Evolutionary conservation across 78 protist species (phyloP).

Genomic region (Cavenderia fasciculata): DNA sequence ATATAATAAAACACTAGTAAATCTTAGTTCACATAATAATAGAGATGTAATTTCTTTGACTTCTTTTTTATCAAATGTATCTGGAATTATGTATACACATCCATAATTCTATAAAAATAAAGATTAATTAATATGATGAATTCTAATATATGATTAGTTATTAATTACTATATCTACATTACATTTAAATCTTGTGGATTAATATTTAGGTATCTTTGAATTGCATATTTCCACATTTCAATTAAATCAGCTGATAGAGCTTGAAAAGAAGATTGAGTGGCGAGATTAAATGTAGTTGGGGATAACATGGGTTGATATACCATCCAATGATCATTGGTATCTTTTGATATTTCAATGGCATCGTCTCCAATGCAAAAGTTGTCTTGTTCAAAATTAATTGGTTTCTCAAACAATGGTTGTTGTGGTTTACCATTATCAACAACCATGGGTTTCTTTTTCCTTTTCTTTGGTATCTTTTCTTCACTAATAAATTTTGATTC

Average conservation of each 20-base stretch:
- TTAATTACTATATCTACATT: neutral
- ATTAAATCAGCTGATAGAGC: slow-evolving; percentile 27
- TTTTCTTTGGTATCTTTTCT: no score
- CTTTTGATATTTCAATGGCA: slow-evolving; percentile 26
- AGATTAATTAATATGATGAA: neutral
- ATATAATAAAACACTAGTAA: slow-evolving; percentile 44
- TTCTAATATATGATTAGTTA: neutral
- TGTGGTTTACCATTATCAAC: neutral
- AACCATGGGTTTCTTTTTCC: neutral
- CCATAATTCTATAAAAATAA: slow-evolving; percentile 37
- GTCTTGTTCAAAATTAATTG: neutral
- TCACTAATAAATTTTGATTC: no score
- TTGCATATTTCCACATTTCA: slow-evolving; percentile 69
- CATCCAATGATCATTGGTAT: slow-evolving; percentile 31
- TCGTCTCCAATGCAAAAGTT: slow-evolving; percentile 71
- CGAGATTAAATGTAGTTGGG: slow-evolving; percentile 1
- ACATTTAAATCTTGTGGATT: slow-evolving; percentile 53
- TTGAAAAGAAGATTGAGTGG: neutral
- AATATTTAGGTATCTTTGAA: slow-evolving; percentile 53
- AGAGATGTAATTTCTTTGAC: slow-evolving; percentile 28
- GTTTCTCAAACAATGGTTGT: no score
- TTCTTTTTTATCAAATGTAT: slow-evolving; percentile 34
- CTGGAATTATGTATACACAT: slow-evolving; percentile 58
- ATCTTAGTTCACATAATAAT: slow-evolving; percentile 24
- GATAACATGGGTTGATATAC: slow-evolving; percentile 15